These are phyloP conservation scores for Haemoproteus tartakovskyi DNA, from an alignment of 169 alveolate species.

Conservation along the genomic window DNA sequence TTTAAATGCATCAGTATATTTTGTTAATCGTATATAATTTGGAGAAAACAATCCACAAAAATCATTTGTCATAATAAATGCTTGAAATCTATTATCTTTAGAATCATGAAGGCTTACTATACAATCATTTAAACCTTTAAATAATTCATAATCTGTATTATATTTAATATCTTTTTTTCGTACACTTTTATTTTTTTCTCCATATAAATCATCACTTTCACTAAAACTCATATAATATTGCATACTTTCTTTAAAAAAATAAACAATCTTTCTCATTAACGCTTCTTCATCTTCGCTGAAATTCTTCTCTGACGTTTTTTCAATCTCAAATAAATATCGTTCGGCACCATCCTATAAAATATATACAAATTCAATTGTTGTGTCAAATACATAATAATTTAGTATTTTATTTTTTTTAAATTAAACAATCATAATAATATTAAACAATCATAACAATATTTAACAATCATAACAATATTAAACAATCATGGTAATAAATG, in stretches of 20 bases:
- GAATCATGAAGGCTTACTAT: slow-evolving; percentile 45
- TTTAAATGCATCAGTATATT: slow-evolving; percentile 18
- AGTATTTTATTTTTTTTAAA: too few species aligned
- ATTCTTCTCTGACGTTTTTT: slow-evolving; percentile 17
- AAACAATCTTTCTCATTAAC: slow-evolving; percentile 23
- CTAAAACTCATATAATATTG: slow-evolving; percentile 51
- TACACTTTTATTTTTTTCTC: slow-evolving; percentile 3
- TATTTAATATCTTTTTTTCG: slow-evolving; percentile 35
- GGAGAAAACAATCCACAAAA: slow-evolving; percentile 60
- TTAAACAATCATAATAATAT: too few species aligned
- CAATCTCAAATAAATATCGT: slow-evolving; percentile 28
- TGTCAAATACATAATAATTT: too few species aligned
- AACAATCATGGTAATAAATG: too few species aligned
- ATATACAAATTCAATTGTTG: too few species aligned
- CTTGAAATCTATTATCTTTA: slow-evolving; percentile 22
- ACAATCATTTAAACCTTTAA: slow-evolving; percentile 57
- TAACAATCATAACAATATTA: too few species aligned
- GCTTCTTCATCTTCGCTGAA: slow-evolving; percentile 13
- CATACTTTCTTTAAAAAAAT: slow-evolving; percentile 49
- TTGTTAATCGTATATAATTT: slow-evolving; percentile 18
- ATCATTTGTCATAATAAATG: slow-evolving; percentile 52
- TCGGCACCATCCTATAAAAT: neutral
- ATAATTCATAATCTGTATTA: slow-evolving; percentile 38
- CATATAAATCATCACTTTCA: slow-evolving; percentile 28
- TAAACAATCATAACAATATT: too few species aligned